Base-by-base conservation (phyloP, 495 filamentous ascomycete genomes). In the Pseudotulostoma volvatum region DNA sequence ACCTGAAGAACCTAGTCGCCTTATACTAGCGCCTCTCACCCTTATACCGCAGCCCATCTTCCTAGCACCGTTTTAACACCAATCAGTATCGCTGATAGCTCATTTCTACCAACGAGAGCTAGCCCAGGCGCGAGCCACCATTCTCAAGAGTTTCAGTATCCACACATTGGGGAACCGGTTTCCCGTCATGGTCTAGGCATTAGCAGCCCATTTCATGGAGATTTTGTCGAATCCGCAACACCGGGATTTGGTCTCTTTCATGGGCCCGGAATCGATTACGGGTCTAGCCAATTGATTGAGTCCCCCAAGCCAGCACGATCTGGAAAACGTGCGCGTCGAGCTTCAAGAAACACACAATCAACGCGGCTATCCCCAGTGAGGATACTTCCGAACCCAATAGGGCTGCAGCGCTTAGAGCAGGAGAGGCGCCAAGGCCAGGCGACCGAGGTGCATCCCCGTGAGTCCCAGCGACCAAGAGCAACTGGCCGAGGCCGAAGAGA, bases 341-440 rank as follows among this genome's bases (percentile, higher is more conserved):
- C 42, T 13, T 44, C 48, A 15, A 52, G 47, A 9, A 38, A 44
- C n/a, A 52, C 50, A 13, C 33, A 48, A 18, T 41, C 51, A 14
- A 25, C 38, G 1, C 56, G 59, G 17, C 52, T 59, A 7, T 44
- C 47, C 1, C 59, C 56, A 4, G 42, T 60, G 31, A 52, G 40
- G 18, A 65, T 66, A 21, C 52, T 61, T 1, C 63, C 63, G 4
- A 44, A 68, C 20, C 57, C 56, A n/a, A 55, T 57, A 35, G 58
- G 56, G 2, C 45, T 59, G 16, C 51, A 57, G 42, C 59, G 52
- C 8, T 49, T 60, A 36, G 53, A 60, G 39, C 50, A 50, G 20
- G 54, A 57, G 38, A 57, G 53, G 34, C 41, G 58, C 38, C 40
- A 58, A 18, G 38, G 51, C 36, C 42, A 52, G 19, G 30, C 40